Evolutionary conservation across 179 eudicot species (phyloP).

Genomic region (Spinacia oleracea): DNA sequence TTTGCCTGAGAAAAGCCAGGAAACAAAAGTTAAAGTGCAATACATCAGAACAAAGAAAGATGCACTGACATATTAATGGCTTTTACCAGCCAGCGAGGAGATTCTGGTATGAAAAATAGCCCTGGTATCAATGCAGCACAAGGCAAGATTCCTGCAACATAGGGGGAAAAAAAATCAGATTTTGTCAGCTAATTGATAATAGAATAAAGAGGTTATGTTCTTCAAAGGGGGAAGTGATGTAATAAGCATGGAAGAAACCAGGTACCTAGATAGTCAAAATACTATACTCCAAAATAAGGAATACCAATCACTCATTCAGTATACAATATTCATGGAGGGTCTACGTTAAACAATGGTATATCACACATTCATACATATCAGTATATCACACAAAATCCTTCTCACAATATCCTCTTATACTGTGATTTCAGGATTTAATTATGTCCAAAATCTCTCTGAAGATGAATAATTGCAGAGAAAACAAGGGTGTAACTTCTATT

Average conservation of each 20-base stretch:
- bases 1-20: constrained; percentile 61
- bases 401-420: not conserved
- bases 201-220: not conserved
- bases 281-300: not conserved
- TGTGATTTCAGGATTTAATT: too few species aligned
- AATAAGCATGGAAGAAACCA: not conserved
- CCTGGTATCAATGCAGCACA: constrained; percentile 88
- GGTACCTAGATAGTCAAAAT: not conserved
- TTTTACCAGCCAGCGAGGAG: constrained; percentile 99
- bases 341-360: not conserved
- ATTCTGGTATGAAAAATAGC: constrained; percentile 94
- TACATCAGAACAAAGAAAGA: not conserved
- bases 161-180: constrained; percentile 11
- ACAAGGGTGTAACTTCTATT: not conserved
- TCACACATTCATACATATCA: not conserved
- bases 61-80: not conserved
- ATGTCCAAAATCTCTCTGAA: not conserved
- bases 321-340: not conserved
- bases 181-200: not conserved
- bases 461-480: not conserved
- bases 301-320: not conserved
- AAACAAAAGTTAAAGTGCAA: constrained; percentile 18
- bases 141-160: constrained; percentile 73
- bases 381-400: not conserved
- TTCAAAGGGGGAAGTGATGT: constrained; percentile 9